Conservation (phyloP, 1,284 basidiomycete genomes). For the Phylloboletellus chloephorus region DNA sequence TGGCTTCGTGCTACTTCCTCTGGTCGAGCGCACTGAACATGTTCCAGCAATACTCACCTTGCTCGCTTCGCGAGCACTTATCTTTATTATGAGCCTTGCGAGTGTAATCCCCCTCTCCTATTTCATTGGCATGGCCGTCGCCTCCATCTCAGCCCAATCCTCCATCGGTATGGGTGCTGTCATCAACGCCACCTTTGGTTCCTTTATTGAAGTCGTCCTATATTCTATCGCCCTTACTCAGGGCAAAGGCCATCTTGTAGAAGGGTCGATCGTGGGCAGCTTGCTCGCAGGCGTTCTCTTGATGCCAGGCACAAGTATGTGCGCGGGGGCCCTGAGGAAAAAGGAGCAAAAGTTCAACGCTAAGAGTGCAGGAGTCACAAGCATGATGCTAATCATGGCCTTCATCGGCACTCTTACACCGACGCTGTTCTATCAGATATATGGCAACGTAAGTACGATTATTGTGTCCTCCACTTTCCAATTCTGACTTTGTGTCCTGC, state of each 20-base stretch:
- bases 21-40: conserved; percentile 58
- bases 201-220: conserved; percentile 94
- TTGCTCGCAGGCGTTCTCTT: conserved; percentile 92
- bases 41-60: conserved; percentile 64
- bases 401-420: conserved; percentile 96
- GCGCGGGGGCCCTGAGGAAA: conserved; percentile 82
- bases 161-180: conserved; percentile 99
- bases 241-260: conserved; percentile 89
- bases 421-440: conserved; percentile 97
- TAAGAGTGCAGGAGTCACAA: conserved; percentile 95
- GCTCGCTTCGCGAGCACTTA: conserved; percentile 71
- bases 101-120: conserved; percentile 97
- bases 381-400: conserved; percentile 99
- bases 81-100: conserved; percentile 83
- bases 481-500: conserved; percentile 4
- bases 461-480: conserved; percentile 8
- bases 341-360: conserved; percentile 99
- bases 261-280: conserved; percentile 94
- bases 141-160: conserved; percentile 95
- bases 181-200: conserved; percentile 99
- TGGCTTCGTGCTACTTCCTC: conserved; percentile 76
- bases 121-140: conserved; percentile 99
- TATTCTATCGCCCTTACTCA: conserved; percentile 88
- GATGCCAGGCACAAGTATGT: conserved; percentile 98
- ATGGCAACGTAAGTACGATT: conserved; percentile 78